Evolutionary conservation across 192 early-diverging fungal genomes (phyloP).

Genomic region (Phlyctochytrium planicorne): DNA sequence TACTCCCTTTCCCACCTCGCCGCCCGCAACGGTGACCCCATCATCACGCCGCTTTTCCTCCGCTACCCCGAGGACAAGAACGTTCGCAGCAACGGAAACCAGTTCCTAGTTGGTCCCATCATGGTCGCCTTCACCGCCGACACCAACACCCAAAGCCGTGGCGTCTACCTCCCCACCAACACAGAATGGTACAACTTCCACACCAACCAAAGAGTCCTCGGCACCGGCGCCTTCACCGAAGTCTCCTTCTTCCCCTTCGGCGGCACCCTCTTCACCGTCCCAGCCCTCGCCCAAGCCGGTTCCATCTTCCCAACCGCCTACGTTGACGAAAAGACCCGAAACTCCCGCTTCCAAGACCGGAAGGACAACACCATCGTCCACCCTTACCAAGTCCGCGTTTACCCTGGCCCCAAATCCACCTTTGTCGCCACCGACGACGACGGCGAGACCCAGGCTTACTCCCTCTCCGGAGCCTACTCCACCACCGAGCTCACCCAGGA

Average conservation of each 20-base stretch:
- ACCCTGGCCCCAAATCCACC: neutral
- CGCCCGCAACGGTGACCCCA: constrained; percentile 8
- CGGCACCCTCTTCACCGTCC: neutral
- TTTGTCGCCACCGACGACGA: constrained; percentile 19
- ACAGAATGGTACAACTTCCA: constrained; percentile 21
- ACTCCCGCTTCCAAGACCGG: constrained; percentile 5
- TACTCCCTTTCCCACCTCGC: constrained; percentile 15
- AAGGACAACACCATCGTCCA: constrained; percentile 1
- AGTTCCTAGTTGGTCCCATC: constrained; percentile 18
- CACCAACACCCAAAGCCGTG: neutral
- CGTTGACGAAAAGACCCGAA: constrained; percentile 14
- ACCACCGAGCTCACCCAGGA: constrained; percentile 2
- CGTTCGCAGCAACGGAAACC: constrained; percentile 9
- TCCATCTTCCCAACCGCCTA: constrained; percentile 16
- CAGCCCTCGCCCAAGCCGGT: neutral
- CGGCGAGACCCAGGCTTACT: constrained; percentile 9
- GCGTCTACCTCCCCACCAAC: constrained; percentile 3
- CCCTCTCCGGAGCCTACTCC: neutral
- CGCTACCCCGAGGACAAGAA: constrained; percentile 17
- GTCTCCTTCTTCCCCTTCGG: neutral
- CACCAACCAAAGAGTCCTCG: constrained; percentile 13
- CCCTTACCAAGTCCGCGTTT: neutral
- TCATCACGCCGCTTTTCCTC: constrained; percentile 21
- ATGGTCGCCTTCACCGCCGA: constrained; percentile 9
- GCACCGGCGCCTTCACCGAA: constrained; percentile 1